phyloP scores from a whole-genome alignment of 148 eudicot species.

The Amaranthus hypochondriacus region DNA sequence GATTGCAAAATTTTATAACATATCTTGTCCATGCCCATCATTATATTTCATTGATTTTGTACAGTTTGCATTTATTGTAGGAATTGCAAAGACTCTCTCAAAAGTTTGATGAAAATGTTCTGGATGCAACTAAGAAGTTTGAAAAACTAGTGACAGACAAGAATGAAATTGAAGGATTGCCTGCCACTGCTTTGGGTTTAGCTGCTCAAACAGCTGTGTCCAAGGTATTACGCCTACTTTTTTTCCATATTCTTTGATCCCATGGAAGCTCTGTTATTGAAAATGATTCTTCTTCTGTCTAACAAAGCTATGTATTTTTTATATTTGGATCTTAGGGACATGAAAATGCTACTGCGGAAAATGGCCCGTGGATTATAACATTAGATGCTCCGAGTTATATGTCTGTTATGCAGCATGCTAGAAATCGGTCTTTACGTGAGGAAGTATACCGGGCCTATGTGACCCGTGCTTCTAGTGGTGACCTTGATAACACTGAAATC shows the following conservation, averaged over 20 bases:
- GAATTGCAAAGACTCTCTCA: conserved; percentile 75
- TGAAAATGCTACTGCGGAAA: conserved; percentile 86
- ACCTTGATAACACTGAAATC: conserved; percentile 77
- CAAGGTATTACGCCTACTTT: conserved; percentile 41
- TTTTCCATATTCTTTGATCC: not conserved
- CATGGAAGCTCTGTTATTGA: not conserved
- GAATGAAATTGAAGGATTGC: conserved; percentile 90
- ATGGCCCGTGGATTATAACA: conserved; percentile 96
- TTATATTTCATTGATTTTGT: conserved; percentile 10
- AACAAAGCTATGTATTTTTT: not conserved
- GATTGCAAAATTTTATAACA: not conserved
- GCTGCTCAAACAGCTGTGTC: conserved; percentile 95
- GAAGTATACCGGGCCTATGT: conserved; percentile 89
- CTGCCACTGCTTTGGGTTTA: conserved; percentile 81
- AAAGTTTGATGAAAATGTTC: conserved; percentile 89
- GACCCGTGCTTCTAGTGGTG: conserved; percentile 94
- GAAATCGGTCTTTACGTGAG: conserved; percentile 77
- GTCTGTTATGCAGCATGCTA: conserved; percentile 94
- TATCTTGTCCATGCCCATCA: not conserved
- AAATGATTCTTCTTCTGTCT: not conserved
- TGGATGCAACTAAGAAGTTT: conserved; percentile 97
- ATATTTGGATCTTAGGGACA: conserved; percentile 59
- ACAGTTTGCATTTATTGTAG: conserved; percentile 31
- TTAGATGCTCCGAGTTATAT: conserved; percentile 87
- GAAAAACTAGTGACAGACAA: conserved; percentile 77